A percentile compares a stretch with the other conserved stretches of the same genome.
phyloP scores from a whole-genome alignment of 306 rosid genomes.

The Gastrolobium bilobum region DNA sequence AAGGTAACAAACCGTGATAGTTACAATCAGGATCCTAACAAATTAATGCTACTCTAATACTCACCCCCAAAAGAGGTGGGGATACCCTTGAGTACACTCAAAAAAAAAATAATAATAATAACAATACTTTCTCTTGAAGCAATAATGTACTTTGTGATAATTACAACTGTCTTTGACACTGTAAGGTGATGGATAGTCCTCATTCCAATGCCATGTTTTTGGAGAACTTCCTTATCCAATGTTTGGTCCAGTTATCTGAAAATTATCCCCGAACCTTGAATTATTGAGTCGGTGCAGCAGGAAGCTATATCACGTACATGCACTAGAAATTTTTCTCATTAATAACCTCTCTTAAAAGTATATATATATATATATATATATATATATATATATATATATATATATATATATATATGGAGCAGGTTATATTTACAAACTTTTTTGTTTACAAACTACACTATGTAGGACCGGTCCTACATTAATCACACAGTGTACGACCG shows the following conservation, averaged over 20 bases:
- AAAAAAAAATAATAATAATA: too few relatives aligned
- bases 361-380: not conserved
- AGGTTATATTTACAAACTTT: too few relatives aligned
- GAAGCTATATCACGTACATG: not conserved
- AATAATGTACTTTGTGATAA: not conserved
- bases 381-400: not conserved
- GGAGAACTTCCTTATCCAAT: constrained; percentile 5
- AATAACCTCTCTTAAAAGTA: not conserved
- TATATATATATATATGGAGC: not conserved
- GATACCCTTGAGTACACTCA: too few relatives aligned
- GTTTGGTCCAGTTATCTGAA: not conserved
- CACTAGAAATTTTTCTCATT: not conserved
- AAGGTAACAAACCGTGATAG: too few relatives aligned
- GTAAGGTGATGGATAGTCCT: not conserved
- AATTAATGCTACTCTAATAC: too few relatives aligned
- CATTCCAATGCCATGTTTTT: not conserved
- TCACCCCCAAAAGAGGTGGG: too few relatives aligned
- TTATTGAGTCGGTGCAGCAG: constrained; percentile 3
- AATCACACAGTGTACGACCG: too few relatives aligned
- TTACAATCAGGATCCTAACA: too few relatives aligned
- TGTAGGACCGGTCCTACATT: too few relatives aligned
- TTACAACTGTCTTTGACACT: not conserved
- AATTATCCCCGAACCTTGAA: not conserved
- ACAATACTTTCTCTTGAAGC: not conserved
- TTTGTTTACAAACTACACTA: too few relatives aligned